These are phyloP conservation scores for Colletotrichum lupini DNA, from an alignment of 2,329 filamentous ascomycete species.

Conservation along the genomic window DNA sequence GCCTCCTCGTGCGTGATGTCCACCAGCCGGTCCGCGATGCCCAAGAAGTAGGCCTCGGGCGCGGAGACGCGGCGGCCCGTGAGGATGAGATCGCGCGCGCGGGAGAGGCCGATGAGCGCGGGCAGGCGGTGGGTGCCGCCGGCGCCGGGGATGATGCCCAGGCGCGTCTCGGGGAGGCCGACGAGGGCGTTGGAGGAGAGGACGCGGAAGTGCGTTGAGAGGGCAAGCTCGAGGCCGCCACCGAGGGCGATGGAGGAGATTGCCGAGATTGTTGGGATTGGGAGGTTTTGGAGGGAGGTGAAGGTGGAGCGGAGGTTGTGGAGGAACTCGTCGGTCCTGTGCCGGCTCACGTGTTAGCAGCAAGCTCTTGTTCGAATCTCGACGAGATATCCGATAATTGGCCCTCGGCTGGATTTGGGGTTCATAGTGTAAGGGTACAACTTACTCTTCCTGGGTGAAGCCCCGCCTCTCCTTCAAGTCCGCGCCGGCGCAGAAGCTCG, in stretches of 20 bases:
- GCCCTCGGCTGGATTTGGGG: not conserved
- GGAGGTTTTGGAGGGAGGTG: slow-evolving; percentile 76
- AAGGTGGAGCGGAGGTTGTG: slow-evolving; percentile 81
- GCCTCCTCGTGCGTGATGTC: slow-evolving; percentile 69
- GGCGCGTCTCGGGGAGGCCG: slow-evolving; percentile 88
- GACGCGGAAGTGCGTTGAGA: slow-evolving; percentile 90
- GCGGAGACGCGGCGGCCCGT: slow-evolving; percentile 88
- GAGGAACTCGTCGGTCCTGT: slow-evolving; percentile 84
- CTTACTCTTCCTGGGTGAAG: slow-evolving; percentile 83
- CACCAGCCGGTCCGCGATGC: slow-evolving; percentile 89
- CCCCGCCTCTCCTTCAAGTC: slow-evolving; percentile 89
- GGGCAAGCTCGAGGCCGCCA: slow-evolving; percentile 91
- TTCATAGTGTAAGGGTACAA: slow-evolving; percentile 16
- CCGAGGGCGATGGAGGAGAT: slow-evolving; percentile 89
- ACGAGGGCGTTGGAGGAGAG: slow-evolving; percentile 82
- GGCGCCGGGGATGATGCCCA: slow-evolving; percentile 94
- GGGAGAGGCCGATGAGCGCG: slow-evolving; percentile 78
- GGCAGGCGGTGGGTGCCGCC: slow-evolving; percentile 93
- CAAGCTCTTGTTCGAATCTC: not conserved
- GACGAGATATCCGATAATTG: not conserved
- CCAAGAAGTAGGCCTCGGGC: slow-evolving; percentile 90
- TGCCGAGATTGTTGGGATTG: slow-evolving; percentile 90
- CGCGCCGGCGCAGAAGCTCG: slow-evolving; percentile 92
- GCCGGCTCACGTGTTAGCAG: slow-evolving; percentile 2
- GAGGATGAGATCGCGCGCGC: slow-evolving; percentile 90